Percentiles rank a stretch among this genome's conserved stretches.
These are phyloP conservation scores for Rosa multiflora DNA, from an alignment of 306 rosid genomes.

Conservation along the genomic window DNA sequence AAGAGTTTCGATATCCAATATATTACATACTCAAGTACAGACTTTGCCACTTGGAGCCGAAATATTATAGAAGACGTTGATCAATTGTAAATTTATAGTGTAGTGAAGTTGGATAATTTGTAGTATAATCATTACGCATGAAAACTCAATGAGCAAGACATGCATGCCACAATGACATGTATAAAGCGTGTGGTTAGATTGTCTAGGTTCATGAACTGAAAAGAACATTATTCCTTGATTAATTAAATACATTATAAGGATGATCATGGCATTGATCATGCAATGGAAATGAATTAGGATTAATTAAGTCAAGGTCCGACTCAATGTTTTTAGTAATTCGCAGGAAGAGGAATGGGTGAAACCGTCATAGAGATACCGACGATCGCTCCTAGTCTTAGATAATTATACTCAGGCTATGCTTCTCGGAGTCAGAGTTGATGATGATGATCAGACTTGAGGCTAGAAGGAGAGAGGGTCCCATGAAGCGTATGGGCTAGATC, in stretches of 20 bases:
- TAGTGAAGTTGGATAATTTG: no score
- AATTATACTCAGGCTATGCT: background rate
- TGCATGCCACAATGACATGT: background rate
- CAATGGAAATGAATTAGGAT: background rate
- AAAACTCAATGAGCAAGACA: background rate
- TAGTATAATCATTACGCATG: background rate
- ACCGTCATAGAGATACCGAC: background rate
- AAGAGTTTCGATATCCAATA: no score
- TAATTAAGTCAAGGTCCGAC: background rate
- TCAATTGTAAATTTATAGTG: no score
- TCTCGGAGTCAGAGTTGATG: constrained; percentile 5
- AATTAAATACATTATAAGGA: background rate
- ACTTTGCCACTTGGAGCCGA: no score
- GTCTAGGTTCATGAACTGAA: constrained; percentile 22
- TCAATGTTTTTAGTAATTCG: constrained; percentile 9
- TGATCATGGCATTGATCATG: no score
- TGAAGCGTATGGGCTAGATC: background rate
- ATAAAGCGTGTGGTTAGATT: background rate
- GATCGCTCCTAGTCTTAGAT: background rate
- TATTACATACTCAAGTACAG: no score
- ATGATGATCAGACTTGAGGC: background rate
- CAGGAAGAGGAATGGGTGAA: constrained; percentile 15
- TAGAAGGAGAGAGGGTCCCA: background rate
- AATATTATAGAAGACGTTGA: no score
- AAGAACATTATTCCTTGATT: background rate